These are phyloP conservation scores for Apiospora koreana DNA, from an alignment of 2,329 filamentous ascomycete species.

Conservation along the genomic window DNA sequence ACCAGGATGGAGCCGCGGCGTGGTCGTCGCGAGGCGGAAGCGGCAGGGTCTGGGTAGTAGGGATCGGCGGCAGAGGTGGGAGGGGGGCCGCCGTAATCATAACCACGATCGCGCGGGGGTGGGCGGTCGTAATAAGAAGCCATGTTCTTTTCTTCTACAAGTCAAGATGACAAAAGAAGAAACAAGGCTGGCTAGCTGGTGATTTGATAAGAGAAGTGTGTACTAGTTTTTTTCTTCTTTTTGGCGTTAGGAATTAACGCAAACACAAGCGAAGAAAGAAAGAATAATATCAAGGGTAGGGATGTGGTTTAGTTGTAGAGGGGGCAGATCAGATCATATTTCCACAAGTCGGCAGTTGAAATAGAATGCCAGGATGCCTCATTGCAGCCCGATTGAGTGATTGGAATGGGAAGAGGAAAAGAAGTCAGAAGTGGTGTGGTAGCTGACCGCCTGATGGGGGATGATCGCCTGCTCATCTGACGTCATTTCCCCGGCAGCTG, in stretches of 20 bases:
- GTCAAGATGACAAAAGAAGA: neutral
- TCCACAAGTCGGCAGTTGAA: neutral
- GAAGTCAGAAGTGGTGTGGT: neutral
- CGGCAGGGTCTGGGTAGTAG: neutral
- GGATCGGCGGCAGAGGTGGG: neutral
- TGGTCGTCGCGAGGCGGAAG: neutral
- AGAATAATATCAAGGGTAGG: neutral
- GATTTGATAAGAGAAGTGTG: neutral
- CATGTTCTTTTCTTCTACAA: neutral
- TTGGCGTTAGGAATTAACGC: neutral
- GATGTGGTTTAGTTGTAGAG: neutral
- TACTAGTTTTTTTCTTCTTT: neutral
- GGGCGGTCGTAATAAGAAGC: neutral
- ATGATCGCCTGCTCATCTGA: neutral
- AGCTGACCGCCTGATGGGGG: conserved; percentile 6
- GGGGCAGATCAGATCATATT: neutral
- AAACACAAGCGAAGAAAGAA: neutral
- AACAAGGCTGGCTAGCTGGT: neutral
- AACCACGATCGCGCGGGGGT: conserved; percentile 2
- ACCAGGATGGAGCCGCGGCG: conserved; percentile 6
- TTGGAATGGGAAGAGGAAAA: neutral
- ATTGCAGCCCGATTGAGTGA: neutral
- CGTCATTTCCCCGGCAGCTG: neutral
- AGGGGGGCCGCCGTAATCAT: neutral
- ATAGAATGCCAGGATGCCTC: neutral